Base-by-base conservation (phyloP, 768 basidiomycete species). In the Pleurotus salmoneostramineus region DNA sequence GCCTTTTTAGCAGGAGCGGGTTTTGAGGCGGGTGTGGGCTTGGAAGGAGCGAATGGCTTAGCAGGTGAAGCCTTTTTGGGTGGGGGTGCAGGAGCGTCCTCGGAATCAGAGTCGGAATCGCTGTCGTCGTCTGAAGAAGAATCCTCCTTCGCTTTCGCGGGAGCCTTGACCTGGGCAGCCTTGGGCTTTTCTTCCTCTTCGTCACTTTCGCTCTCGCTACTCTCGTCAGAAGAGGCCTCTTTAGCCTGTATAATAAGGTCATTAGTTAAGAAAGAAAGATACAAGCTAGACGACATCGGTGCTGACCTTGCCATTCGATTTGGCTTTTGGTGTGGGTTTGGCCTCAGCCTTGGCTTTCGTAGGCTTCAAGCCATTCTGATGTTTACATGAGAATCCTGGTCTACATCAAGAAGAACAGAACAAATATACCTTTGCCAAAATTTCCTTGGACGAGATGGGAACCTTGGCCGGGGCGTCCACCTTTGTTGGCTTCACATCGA, bases 161-260 rank as follows among this genome's bases (percentile, higher is more conserved):
- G 64, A 52, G 68, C 70, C 61, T 80, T 81, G 37, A 81, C 72
- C 64, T 80, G 80, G 6, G 75, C 72, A 40, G 79, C 77, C 67
- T 85, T 84, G 59, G 82, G 76, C 64, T 82, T 81, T 65, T 85
- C 21, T 3, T 27, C 83, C 42, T 83, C 83, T 62, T 83, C 76
- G 14, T 83, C 76, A 11, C 75, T 76, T 11, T 73, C 73, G 52
- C 70, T 71, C 59, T 81, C 77, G 57, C 71, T 73, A 60, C 77
- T 79, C 50, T 79, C 79, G 49, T 79, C 74, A 32, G 78, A 72
- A 14, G 74, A 75, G n/a, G 61, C 65, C 32, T 71, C 64, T 61
- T 75, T 72, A n/a, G 50, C 55, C 61, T 68, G 35, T 47, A 60
- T 33, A 40, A 67, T 8, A 69, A 69, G 49, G 31, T 35, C 6